Base-by-base conservation (phyloP, 1,284 basidiomycete genomes). In the Hortiboletus rubellus region DNA sequence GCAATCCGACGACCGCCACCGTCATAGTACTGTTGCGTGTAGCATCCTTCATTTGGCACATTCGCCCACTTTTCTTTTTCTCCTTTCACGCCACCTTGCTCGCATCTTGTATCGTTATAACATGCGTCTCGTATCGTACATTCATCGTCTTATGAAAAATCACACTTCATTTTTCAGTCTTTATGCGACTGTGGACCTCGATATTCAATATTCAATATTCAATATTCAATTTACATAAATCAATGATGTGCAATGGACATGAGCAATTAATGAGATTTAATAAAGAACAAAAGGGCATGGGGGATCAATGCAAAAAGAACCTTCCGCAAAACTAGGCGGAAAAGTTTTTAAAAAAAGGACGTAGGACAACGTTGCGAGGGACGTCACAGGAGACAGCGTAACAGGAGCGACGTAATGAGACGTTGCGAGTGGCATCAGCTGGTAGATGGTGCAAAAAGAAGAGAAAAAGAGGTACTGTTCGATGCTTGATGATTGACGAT, bases 1-100 rank as follows among this genome's bases (percentile, higher is more conserved):
- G 56, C 65, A 12, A 60, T 77, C 51, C 65, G 73, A 60, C 70
- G 75, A 47, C 70, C 72, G 4, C 66, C 65, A 15, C 58, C 68
- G 15, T 18, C 61, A 54, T 72, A 63, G 37, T 17, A 17, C 7
- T 34, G 15, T 9, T 8, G 7, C 17, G 27, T 17, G 33, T 31
- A 4, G 3, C 7, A 8, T 8, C 10, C 24, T 5, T 33, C 7
- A 1, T 34, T 27, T 27, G 27, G 27, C 7, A 5, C 27, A 5
- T 27, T 7, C 1, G 6, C 14, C 34, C 34, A 3, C 15, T 6
- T 17, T 53, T 18, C 6, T 24, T 7, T 18, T 37, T 33, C 18
- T n/a, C n/a, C 5, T 10, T 22, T 15, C 7, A 15, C 15, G 7
- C 37, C 12, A 24, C 38, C 27, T 27, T 41, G n/a, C 36, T 54